phyloP scores from a whole-genome alignment of 2,329 filamentous ascomycete species.

The Tolypocladium album region DNA sequence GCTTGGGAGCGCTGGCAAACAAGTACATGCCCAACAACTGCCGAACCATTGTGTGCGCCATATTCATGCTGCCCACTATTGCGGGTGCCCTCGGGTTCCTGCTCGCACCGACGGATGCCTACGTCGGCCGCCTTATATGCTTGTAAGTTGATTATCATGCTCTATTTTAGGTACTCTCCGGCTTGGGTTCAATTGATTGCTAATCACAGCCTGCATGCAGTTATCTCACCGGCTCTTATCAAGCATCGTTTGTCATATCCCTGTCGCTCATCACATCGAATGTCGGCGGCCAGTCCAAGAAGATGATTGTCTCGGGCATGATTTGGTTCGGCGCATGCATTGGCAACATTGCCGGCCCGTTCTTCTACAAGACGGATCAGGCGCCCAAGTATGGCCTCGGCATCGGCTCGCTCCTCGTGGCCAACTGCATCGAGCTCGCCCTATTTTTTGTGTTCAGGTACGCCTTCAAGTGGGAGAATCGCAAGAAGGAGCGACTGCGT shows the following conservation, averaged over 20 bases:
- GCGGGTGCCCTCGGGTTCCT: slow-evolving; percentile 47
- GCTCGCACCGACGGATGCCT: slow-evolving; percentile 36
- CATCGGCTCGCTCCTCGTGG: slow-evolving; percentile 29
- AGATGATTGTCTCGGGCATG: slow-evolving; percentile 52
- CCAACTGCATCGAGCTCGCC: slow-evolving; percentile 25
- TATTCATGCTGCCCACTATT: slow-evolving; percentile 50
- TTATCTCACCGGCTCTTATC: slow-evolving; percentile 25
- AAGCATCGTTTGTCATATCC: slow-evolving; percentile 27
- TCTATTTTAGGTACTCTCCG: background rate
- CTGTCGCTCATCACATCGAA: slow-evolving; percentile 38
- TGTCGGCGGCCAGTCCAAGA: slow-evolving; percentile 47
- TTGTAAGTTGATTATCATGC: slow-evolving; percentile 20
- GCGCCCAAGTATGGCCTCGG: slow-evolving; percentile 28
- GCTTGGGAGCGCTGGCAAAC: slow-evolving; percentile 27
- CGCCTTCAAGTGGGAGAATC: slow-evolving; percentile 28
- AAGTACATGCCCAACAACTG: slow-evolving; percentile 30
- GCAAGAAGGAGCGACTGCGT: slow-evolving; percentile 21
- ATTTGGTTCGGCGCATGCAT: slow-evolving; percentile 49
- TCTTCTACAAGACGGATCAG: slow-evolving; percentile 49
- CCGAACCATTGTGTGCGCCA: slow-evolving; percentile 39
- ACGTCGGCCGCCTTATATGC: slow-evolving; percentile 44
- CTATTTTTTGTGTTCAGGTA: slow-evolving; percentile 28
- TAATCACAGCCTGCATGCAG: slow-evolving; percentile 3
- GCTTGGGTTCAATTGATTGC: background rate
- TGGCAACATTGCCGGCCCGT: slow-evolving; percentile 51